Conservation (phyloP, 257 asterid genomes). For the Nicotiana attenuata region DNA sequence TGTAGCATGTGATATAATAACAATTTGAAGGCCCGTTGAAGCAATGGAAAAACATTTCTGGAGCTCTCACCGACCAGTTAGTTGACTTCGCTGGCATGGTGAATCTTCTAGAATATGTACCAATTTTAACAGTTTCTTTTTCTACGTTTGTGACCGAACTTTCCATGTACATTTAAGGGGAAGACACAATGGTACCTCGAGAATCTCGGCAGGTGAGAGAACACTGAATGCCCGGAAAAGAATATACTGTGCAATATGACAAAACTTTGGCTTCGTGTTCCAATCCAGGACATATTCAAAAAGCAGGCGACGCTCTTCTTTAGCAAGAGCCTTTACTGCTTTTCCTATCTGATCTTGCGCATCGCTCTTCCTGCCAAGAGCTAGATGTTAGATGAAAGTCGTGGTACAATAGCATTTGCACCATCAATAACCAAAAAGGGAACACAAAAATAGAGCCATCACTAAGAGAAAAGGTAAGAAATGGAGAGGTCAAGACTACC, state of each 20-base stretch:
- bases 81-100: not conserved
- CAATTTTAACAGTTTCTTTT: not conserved
- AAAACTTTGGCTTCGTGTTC: conserved; percentile 86
- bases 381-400: conserved; percentile 10
- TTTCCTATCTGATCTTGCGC: conserved; percentile 45
- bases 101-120: not conserved
- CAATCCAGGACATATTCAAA: conserved; percentile 82
- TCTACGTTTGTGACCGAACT: not conserved
- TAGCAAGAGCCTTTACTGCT: conserved; percentile 50
- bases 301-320: conserved; percentile 57
- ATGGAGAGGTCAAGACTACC: conserved; percentile 32
- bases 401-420: not conserved
- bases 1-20: not conserved
- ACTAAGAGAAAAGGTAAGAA: not conserved
- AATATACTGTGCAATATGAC: conserved; percentile 77
- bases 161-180: not conserved
- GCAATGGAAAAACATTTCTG: not conserved
- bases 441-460: not conserved
- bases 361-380: conserved; percentile 47
- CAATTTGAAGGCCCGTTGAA: not conserved
- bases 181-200: conserved; percentile 43
- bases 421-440: not conserved
- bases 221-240: conserved; percentile 42
- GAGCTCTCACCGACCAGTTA: not conserved
- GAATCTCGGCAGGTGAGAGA: conserved; percentile 62